A percentile compares a stretch with the other conserved stretches of the same genome.
Evolutionary conservation across 2,329 filamentous ascomycete species (phyloP).

Genomic region (Aaosphaeria arxii): DNA sequence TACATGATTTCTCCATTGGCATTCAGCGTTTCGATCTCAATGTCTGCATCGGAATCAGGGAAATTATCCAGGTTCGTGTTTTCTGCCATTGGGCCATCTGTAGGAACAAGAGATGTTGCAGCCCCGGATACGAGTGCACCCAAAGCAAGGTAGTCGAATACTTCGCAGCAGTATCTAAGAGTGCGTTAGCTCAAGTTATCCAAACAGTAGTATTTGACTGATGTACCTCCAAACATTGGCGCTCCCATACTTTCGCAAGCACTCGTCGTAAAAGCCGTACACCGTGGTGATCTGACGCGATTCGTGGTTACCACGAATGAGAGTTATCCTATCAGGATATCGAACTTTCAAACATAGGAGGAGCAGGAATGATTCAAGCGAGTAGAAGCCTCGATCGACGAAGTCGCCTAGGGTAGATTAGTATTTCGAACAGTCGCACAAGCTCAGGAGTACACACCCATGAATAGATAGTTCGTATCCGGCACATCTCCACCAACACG

Average conservation of each 20-base stretch:
- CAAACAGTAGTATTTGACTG: neutral
- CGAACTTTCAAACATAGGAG: conserved; percentile 94
- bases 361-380: conserved; percentile 92
- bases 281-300: conserved; percentile 96
- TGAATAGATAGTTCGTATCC: conserved; percentile 95
- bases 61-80: conserved; percentile 50
- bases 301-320: conserved; percentile 94
- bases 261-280: conserved; percentile 98
- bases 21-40: conserved; percentile 92
- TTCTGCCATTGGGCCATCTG: conserved; percentile 51
- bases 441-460: conserved; percentile 57
- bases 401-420: conserved; percentile 71
- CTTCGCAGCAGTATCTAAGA: conserved; percentile 70
- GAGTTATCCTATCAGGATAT: conserved; percentile 94
- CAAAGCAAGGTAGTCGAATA: conserved; percentile 94
- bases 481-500: conserved; percentile 89
- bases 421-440: neutral
- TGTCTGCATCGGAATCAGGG: conserved; percentile 62
- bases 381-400: conserved; percentile 97
- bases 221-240: conserved; percentile 85
- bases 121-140: conserved; percentile 90
- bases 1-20: conserved; percentile 76
- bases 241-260: conserved; percentile 90
- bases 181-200: neutral
- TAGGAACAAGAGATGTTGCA: conserved; percentile 61